Percentiles rank a stretch among this genome's conserved stretches.
phyloP scores from a whole-genome alignment of 225 moss, liverwort and hornwort species.

The Polytrichum formosum region DNA sequence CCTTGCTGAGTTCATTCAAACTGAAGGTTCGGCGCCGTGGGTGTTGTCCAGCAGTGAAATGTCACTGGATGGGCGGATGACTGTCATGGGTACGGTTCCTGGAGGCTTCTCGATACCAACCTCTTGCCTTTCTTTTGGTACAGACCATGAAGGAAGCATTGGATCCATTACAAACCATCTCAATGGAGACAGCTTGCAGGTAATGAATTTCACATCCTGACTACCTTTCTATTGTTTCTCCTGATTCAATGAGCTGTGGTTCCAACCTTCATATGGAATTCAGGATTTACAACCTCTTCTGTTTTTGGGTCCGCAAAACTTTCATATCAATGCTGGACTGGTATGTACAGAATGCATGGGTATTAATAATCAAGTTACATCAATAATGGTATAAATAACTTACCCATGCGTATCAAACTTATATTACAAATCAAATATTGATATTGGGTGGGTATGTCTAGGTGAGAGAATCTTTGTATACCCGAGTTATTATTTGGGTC shows the following conservation, averaged over 20 bases:
- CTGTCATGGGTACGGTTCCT: slow-evolving; percentile 27
- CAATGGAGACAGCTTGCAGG: slow-evolving; percentile 25
- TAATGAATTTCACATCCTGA: background rate
- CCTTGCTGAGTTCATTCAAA: slow-evolving; percentile 70
- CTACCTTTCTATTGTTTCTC: background rate
- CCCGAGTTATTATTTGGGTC: no score
- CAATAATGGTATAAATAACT: no score
- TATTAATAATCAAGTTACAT: background rate
- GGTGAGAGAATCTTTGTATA: no score
- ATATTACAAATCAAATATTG: no score
- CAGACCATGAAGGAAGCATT: slow-evolving; percentile 20
- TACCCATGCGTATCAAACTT: no score
- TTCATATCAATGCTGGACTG: background rate
- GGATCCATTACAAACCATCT: background rate
- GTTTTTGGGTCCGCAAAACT: background rate
- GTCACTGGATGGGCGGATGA: slow-evolving; percentile 53
- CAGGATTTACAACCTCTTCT: no score
- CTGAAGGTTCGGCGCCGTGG: slow-evolving; percentile 52
- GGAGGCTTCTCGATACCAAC: slow-evolving; percentile 5
- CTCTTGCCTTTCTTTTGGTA: slow-evolving; percentile 11
- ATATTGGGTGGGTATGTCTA: no score
- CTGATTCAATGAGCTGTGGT: background rate
- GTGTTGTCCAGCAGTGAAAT: slow-evolving; percentile 65
- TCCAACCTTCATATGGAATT: background rate
- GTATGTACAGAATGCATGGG: background rate